Evolutionary conservation across 352 stramenopile genomes (phyloP), one percentile per base, ranked within the genome.

Genomic region (Pythium coloratum): DNA sequence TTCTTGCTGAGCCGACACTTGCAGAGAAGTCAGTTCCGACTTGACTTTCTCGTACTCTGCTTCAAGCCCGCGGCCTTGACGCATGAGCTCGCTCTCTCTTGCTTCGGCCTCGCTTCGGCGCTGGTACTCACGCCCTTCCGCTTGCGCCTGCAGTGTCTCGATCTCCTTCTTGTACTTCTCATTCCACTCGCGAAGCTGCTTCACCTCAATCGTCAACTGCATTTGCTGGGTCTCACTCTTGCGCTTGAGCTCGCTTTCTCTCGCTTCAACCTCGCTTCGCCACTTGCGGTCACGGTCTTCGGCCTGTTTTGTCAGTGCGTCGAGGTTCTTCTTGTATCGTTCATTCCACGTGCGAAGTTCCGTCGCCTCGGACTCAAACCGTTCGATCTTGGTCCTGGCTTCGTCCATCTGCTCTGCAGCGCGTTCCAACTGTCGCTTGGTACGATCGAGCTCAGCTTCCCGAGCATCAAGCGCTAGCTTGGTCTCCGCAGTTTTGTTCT

Each of bases 1-100:
- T 26, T 85, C 83, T 18, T 80, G 72, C 46, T 75, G 67, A 56
- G 85, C 80, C 42, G 85, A 73, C 14, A 75, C 55, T 30, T 88
- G 56, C 5, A 76, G 73, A 26, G 63, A 75, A 24, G 76, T 68
- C 47, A 88, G 70, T 0, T 88, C 75, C 26, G 28, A 53, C 44
- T 76, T 73, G 24, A 80, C 56, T 14, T 73, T 71, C 58, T 88
- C 80, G n/a, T 88, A 71, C 38, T 76, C 74, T 24, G 79, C 66
- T 65, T 72, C 66, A 20, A 72, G 55, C 12, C 66, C 66, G n/a
- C 66, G 54, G 7, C 66, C 66, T 65, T 72, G 59, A 16, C 66
- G 54, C 46, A 72, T 64, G 34, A 72, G 34, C 18, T 72, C 66
- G 54, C 60, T 61, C 42, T 68, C 66, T 2, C 66, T 34, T 2